A percentile compares a stretch with the other conserved stretches of the same genome.
These are phyloP conservation scores for Obba rivulosa DNA, from an alignment of 768 basidiomycete species.

Conservation along the genomic window DNA sequence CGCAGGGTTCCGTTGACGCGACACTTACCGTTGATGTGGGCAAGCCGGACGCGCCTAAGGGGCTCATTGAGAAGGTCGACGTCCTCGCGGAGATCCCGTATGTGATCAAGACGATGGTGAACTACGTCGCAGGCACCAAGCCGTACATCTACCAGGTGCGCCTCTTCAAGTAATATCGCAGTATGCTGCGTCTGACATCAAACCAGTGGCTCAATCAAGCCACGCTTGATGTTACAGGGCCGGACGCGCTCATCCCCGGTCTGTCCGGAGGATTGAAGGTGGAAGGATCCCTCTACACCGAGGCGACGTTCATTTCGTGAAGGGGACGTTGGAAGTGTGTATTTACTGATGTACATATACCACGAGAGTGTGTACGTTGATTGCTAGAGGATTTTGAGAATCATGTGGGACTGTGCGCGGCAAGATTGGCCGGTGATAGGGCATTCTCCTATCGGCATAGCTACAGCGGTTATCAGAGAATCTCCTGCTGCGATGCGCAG, in stretches of 20 bases:
- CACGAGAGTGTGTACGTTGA: too few relatives aligned
- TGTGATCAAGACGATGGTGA: slow-evolving; percentile 87
- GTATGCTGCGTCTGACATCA: slow-evolving; percentile 1
- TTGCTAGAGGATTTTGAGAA: too few relatives aligned
- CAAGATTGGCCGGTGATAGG: too few relatives aligned
- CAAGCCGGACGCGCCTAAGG: slow-evolving; percentile 50
- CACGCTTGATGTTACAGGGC: slow-evolving; percentile 43
- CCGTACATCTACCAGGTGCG: slow-evolving; percentile 91
- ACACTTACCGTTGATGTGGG: slow-evolving; percentile 56
- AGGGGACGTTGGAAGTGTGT: background rate
- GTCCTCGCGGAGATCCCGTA: slow-evolving; percentile 93
- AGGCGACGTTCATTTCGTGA: slow-evolving; percentile 84
- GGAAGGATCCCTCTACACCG: slow-evolving; percentile 75
- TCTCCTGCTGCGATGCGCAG: too few relatives aligned
- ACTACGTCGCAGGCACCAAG: slow-evolving; percentile 89
- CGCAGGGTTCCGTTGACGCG: slow-evolving; percentile 51
- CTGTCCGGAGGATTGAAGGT: slow-evolving; percentile 39
- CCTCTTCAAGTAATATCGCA: slow-evolving; percentile 5
- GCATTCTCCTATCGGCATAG: too few relatives aligned
- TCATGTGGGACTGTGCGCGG: too few relatives aligned
- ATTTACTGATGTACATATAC: background rate
- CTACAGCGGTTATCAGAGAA: too few relatives aligned
- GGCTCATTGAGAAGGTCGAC: slow-evolving; percentile 89
- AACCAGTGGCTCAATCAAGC: slow-evolving; percentile 56
- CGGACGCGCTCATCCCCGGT: slow-evolving; percentile 35